phyloP scores from a whole-genome alignment of 2,329 filamentous ascomycete species.

The Ciborinia camelliae region DNA sequence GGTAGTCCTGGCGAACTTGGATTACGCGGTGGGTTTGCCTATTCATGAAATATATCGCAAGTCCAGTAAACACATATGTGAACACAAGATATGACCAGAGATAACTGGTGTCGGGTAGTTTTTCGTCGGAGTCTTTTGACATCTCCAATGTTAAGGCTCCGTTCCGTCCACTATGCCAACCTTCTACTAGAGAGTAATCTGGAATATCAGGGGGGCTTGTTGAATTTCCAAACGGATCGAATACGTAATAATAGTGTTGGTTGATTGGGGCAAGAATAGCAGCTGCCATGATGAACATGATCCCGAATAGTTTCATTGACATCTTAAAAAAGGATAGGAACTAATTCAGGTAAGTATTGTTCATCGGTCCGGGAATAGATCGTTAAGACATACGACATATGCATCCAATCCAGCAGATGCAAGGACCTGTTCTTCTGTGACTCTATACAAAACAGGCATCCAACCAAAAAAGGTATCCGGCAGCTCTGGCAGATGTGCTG shows the following conservation, averaged over 20 bases:
- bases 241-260: constrained; percentile 52
- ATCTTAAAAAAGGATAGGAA: constrained; percentile 96
- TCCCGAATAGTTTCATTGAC: constrained; percentile 76
- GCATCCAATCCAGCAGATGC: constrained; percentile 90
- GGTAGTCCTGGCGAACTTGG: constrained; percentile 79
- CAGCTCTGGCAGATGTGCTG: constrained; percentile 66
- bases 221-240: constrained; percentile 21
- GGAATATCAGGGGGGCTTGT: constrained; percentile 36
- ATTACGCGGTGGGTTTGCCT: constrained; percentile 83
- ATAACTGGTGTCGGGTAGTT: constrained; percentile 46
- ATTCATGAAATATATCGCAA: constrained; percentile 81
- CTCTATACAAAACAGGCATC: constrained; percentile 80
- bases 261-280: constrained; percentile 85
- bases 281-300: constrained; percentile 78
- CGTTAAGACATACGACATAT: constrained; percentile 65
- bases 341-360: constrained; percentile 39
- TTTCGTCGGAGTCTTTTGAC: constrained; percentile 16
- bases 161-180: constrained; percentile 16
- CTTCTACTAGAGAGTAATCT: constrained; percentile 10
- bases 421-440: constrained; percentile 86
- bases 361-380: background rate
- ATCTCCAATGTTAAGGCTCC: background rate
- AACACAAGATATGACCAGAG: constrained; percentile 95
- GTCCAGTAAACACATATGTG: constrained; percentile 81
- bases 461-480: constrained; percentile 87